A percentile compares a stretch with the other conserved stretches of the same genome.
Conservation (phyloP, 176 grass and related monocot species). For the Eleusine coracana region DNA sequence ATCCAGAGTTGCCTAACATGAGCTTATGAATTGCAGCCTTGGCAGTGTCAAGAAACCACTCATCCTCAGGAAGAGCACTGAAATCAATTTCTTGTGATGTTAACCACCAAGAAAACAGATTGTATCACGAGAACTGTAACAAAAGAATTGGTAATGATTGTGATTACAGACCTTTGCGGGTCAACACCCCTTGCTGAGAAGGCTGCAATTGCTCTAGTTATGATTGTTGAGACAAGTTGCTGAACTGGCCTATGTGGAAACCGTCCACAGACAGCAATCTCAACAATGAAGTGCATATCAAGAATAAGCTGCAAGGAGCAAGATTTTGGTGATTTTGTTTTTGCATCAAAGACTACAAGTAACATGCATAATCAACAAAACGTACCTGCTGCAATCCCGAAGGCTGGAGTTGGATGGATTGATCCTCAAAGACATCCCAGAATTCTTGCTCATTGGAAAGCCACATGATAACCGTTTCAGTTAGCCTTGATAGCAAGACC, state of each 20-base stretch:
- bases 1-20: slow-evolving; percentile 77
- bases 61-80: slow-evolving; percentile 87
- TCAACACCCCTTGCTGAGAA: slow-evolving; percentile 87
- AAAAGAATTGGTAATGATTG: neutral
- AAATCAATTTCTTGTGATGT: slow-evolving; percentile 20
- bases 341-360: slow-evolving; percentile 22
- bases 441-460: slow-evolving; percentile 93
- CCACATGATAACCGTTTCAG: slow-evolving; percentile 94
- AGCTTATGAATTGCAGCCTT: slow-evolving; percentile 90
- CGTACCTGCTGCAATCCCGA: slow-evolving; percentile 80
- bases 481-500: slow-evolving; percentile 83
- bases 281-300: slow-evolving; percentile 96
- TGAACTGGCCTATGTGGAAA: slow-evolving; percentile 89
- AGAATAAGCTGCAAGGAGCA: slow-evolving; percentile 74
- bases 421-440: slow-evolving; percentile 81
- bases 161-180: slow-evolving; percentile 74
- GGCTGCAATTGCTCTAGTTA: slow-evolving; percentile 72
- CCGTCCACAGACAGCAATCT: slow-evolving; percentile 89
- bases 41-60: slow-evolving; percentile 89
- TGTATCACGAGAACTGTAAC: neutral
- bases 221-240: slow-evolving; percentile 82
- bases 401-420: slow-evolving; percentile 65
- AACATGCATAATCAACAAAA: neutral
- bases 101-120: slow-evolving; percentile 26
- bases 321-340: neutral